Percentiles rank a stretch among this genome's conserved stretches.
Evolutionary conservation across 2,329 filamentous ascomycete species (phyloP).

Genomic region (Talaromyces rugulosus): DNA sequence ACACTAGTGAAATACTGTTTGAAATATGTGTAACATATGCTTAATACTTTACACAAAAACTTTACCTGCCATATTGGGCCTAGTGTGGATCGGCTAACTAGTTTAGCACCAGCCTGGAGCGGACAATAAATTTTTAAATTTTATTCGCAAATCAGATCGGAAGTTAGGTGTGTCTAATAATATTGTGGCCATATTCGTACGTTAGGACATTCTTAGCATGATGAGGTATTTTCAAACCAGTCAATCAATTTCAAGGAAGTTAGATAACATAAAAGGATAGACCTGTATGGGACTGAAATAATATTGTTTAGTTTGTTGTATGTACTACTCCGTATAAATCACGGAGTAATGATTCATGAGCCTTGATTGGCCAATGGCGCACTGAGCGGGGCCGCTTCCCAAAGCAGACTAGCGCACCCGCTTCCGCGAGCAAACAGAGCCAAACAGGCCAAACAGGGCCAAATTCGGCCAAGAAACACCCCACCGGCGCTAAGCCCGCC

Average conservation of each 20-base stretch:
- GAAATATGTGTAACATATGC: background rate
- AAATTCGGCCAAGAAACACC: background rate
- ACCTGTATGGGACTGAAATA: too few relatives aligned
- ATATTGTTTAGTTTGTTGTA: too few relatives aligned
- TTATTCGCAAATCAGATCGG: background rate
- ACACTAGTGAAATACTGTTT: background rate
- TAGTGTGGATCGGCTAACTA: background rate
- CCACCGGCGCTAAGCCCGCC: constrained; percentile 2
- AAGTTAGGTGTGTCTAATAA: background rate
- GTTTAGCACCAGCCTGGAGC: too few relatives aligned
- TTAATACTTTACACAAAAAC: background rate
- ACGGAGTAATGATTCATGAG: background rate
- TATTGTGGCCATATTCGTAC: background rate
- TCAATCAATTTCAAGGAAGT: background rate
- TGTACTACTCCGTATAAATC: too few relatives aligned
- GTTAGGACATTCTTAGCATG: background rate
- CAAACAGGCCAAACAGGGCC: background rate
- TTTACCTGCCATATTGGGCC: background rate
- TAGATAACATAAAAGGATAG: background rate
- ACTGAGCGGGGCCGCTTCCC: background rate
- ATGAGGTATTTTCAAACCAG: background rate
- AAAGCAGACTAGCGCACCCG: background rate
- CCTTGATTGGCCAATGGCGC: background rate
- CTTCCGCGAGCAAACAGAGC: background rate
- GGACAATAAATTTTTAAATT: too few relatives aligned